Conservation (phyloP, 2,329 filamentous ascomycete genomes). For the Zymoseptoria passerinii region DNA sequence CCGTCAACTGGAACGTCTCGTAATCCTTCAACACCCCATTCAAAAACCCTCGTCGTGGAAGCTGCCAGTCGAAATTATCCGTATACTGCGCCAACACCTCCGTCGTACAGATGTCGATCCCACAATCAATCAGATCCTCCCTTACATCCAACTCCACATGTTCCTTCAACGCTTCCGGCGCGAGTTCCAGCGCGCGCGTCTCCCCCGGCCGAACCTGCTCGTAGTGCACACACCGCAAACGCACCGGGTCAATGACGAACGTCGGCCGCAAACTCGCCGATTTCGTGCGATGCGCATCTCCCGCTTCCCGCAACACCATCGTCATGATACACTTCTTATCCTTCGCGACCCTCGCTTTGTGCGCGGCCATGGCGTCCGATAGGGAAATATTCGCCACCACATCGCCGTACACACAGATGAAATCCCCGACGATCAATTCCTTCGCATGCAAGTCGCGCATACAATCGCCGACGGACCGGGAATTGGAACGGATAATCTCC, state of each 20-base stretch:
- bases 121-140: conserved; percentile 82
- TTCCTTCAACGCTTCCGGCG: conserved; percentile 67
- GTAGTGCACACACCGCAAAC: conserved; percentile 81
- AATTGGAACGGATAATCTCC: conserved; percentile 79
- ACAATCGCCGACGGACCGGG: conserved; percentile 82
- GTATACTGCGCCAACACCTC: conserved; percentile 93
- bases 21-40: conserved; percentile 93
- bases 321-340: conserved; percentile 98
- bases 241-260: conserved; percentile 76
- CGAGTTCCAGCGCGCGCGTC: conserved; percentile 56
- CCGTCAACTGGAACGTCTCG: conserved; percentile 94
- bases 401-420: conserved; percentile 86
- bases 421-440: conserved; percentile 78
- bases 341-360: conserved; percentile 68
- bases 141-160: conserved; percentile 73
- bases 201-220: conserved; percentile 74
- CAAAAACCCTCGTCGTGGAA: conserved; percentile 78
- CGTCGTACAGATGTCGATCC: conserved; percentile 94
- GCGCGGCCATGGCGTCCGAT: conserved; percentile 67
- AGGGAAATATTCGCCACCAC: conserved; percentile 82
- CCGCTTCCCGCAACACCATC: conserved; percentile 75
- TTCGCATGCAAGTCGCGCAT: conserved; percentile 88
- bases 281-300: conserved; percentile 67
- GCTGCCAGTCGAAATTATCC: conserved; percentile 94
- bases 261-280: conserved; percentile 65